Evolutionary conservation across 2,329 filamentous ascomycete genomes (phyloP), one percentile per base, ranked within the genome.

Genomic region (Colletotrichum tropicale): DNA sequence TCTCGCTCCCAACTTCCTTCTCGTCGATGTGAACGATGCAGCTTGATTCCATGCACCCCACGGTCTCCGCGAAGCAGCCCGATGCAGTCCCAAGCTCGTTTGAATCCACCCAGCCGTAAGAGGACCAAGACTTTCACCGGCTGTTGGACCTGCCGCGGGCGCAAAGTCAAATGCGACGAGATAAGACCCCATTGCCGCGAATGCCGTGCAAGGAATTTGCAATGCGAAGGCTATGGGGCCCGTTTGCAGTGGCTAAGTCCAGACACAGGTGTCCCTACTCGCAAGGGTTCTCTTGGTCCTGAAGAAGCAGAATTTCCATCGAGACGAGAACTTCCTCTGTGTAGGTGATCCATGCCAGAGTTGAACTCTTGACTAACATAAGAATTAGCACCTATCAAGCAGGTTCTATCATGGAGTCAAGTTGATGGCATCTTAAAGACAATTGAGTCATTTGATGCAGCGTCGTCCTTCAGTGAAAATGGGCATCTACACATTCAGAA

Each of bases 111-210:
- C 8, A 26, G 75, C 65, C 69, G 78, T 24, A 81, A 81, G 32
- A 77, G 78, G 24, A 79, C 74, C 43, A 82, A 82, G 74, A 81
- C 78, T 5, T 81, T 82, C 70, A 80, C 78, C 4, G 84, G 84
- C 13, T 85, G 84, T 71, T 84, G 83, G 83, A 83, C 83, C 8
- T 85, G 84, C 75, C 83, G 84, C 16, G 73, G 79, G 30, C 80
- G 83, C n/a, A 82, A 83, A 72, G 81, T 85, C 76, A 85, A 85
- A 77, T 71, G 68, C 21, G 84, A 85, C 66, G 83, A 85, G 78
- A 77, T 70, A 38, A 79, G 77, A 24, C 84, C 83, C 3, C 72
- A 67, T 13, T 85, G 83, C 64, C 66, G 73, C 58, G 81, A 83
- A 70, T 85, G 84, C 76, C 70, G 28, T 71, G 74, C 13, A 80